Evolutionary conservation across 345 rosid species (phyloP).

Genomic region (Ceriops zippeliana): DNA sequence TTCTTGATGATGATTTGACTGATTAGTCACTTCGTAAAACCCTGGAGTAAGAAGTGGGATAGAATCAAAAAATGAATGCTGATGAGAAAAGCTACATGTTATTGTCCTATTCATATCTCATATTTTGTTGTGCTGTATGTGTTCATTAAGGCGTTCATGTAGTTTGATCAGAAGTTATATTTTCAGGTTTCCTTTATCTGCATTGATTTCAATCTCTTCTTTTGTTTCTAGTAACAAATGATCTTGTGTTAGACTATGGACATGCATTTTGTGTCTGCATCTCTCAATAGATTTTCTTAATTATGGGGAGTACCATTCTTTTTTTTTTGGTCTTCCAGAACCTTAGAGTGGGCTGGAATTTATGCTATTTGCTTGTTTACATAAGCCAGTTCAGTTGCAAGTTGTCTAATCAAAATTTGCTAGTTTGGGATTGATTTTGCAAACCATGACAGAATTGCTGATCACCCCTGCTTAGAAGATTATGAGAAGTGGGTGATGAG

Average conservation of each 20-base stretch:
- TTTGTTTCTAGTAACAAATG: neutral
- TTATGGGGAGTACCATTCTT: too few relatives aligned
- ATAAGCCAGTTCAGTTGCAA: slow-evolving; percentile 6
- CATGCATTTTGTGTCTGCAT: neutral
- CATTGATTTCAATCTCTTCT: slow-evolving; percentile 1
- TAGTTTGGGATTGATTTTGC: slow-evolving; percentile 34
- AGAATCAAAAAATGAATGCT: slow-evolving; percentile 8
- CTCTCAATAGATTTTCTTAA: neutral
- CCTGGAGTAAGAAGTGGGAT: slow-evolving; percentile 35
- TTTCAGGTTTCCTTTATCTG: slow-evolving; percentile 13
- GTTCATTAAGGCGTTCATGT: slow-evolving; percentile 5
- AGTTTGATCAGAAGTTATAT: neutral
- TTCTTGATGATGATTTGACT: slow-evolving; percentile 51
- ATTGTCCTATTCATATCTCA: slow-evolving; percentile 15
- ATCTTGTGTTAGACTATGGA: neutral
- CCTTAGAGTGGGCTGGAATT: neutral
- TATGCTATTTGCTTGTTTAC: neutral
- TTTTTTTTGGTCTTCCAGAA: neutral
- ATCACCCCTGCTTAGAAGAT: slow-evolving; percentile 6
- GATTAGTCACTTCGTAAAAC: slow-evolving; percentile 27
- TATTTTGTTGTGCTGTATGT: slow-evolving; percentile 19
- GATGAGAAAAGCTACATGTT: slow-evolving; percentile 5
- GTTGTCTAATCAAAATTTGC: slow-evolving; percentile 5
- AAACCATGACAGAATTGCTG: slow-evolving; percentile 28
- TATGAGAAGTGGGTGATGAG: slow-evolving; percentile 5